Conservation (phyloP, 345 rosid species). For the Streptanthus diversifolius region DNA sequence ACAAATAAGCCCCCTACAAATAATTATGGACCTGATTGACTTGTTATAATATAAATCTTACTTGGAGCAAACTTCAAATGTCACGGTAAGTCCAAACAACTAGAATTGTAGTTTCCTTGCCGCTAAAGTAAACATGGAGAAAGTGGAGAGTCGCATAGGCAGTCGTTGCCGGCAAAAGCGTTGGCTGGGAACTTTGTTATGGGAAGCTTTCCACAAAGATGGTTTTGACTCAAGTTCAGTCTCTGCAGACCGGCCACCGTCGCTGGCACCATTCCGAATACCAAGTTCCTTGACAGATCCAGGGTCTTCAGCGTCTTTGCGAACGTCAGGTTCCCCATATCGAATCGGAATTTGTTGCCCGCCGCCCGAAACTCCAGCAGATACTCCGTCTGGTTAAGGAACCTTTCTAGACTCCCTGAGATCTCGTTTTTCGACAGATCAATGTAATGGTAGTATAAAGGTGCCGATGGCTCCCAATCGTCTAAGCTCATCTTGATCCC, state of each 20-base stretch:
- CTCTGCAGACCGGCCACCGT: conserved; percentile 41
- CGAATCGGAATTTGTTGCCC: conserved; percentile 49
- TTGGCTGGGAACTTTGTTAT: conserved; percentile 48
- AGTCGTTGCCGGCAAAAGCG: conserved; percentile 45
- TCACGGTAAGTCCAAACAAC: too few relatives aligned
- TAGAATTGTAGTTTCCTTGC: too few relatives aligned
- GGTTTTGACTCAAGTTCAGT: conserved; percentile 54
- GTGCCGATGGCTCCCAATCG: conserved; percentile 51
- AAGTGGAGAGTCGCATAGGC: conserved; percentile 57
- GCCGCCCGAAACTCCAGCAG: conserved; percentile 53
- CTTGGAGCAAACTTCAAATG: too few relatives aligned
- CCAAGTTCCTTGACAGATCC: conserved; percentile 59
- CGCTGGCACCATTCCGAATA: conserved; percentile 54
- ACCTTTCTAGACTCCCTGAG: conserved; percentile 44
- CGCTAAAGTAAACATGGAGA: conserved; percentile 36
- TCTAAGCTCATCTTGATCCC: conserved; percentile 56
- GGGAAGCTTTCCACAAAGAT: conserved; percentile 71
- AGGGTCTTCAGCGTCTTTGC: conserved; percentile 42
- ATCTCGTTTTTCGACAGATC: conserved; percentile 63
- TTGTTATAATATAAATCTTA: too few relatives aligned
- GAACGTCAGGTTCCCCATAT: conserved; percentile 45
- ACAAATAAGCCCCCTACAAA: too few relatives aligned
- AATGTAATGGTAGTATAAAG: conserved; percentile 62
- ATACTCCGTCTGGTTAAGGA: conserved; percentile 53
- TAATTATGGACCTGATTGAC: too few relatives aligned